These are phyloP conservation scores for Penicillium odoratum DNA, from an alignment of 495 filamentous ascomycete genomes.

Conservation along the genomic window DNA sequence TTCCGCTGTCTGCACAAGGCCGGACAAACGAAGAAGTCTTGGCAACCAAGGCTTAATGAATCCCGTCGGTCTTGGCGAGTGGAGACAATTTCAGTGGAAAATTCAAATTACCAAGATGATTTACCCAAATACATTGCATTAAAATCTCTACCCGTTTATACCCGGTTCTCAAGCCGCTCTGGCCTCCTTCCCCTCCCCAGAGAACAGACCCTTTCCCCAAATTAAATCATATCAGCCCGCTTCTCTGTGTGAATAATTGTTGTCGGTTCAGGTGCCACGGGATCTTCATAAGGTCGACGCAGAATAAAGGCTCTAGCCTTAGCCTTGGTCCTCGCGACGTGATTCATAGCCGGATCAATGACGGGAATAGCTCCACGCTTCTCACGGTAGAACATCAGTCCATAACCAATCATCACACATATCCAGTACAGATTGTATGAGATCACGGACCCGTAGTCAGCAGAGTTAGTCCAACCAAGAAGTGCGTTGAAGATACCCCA, in stretches of 20 bases:
- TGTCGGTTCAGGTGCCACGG: neutral
- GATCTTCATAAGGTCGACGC: conserved; percentile 9
- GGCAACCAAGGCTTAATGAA: no score
- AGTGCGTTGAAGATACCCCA: conserved; percentile 91
- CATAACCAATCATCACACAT: conserved; percentile 26
- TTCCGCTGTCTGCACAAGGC: no score
- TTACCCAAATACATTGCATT: no score
- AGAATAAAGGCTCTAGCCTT: conserved; percentile 25
- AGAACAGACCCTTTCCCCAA: no score
- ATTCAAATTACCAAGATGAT: no score
- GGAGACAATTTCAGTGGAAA: no score
- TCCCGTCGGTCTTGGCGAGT: no score
- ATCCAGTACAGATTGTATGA: conserved; percentile 90
- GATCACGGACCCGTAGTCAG: conserved; percentile 76
- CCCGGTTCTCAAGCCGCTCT: no score
- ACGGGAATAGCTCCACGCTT: conserved; percentile 21
- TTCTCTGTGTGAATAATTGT: neutral
- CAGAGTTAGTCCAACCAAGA: conserved; percentile 84
- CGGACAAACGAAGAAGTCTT: no score
- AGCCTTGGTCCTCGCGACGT: conserved; percentile 15
- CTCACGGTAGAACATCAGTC: conserved; percentile 29
- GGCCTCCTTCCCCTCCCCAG: no score
- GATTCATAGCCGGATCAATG: conserved; percentile 22
- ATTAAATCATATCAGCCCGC: neutral
- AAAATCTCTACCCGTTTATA: no score